These are phyloP conservation scores for Gossypium ekmanianum DNA, from an alignment of 345 rosid species.

Conservation along the genomic window DNA sequence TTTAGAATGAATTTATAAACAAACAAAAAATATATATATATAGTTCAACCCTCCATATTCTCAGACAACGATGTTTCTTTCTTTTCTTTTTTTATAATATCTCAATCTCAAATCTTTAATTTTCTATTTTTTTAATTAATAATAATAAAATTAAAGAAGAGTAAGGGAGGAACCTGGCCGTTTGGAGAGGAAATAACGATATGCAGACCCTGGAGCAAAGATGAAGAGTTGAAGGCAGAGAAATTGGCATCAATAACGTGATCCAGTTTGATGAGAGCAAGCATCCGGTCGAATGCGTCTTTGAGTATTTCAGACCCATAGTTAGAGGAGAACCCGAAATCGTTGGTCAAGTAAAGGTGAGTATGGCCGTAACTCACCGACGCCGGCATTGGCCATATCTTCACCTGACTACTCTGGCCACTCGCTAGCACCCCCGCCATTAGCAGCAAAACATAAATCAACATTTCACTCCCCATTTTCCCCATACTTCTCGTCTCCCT, in stretches of 20 bases:
- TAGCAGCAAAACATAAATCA: not conserved
- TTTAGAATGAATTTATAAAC: not conserved
- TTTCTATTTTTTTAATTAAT: not conserved
- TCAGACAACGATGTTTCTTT: too few relatives aligned
- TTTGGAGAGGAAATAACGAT: constrained; percentile 40
- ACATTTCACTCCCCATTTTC: not conserved
- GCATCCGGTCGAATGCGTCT: constrained; percentile 56
- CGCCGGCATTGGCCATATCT: constrained; percentile 57
- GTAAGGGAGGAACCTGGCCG: constrained; percentile 33
- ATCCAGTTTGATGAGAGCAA: constrained; percentile 32
- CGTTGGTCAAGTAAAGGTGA: constrained; percentile 28
- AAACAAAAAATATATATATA: too few relatives aligned
- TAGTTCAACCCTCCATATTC: too few relatives aligned
- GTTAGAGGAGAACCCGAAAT: constrained; percentile 36
- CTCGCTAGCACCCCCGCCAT: not conserved
- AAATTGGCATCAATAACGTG: constrained; percentile 34
- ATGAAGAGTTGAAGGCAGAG: constrained; percentile 29
- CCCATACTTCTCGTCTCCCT: not conserved
- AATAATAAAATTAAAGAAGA: not conserved
- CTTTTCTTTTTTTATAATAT: not conserved
- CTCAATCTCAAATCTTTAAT: not conserved
- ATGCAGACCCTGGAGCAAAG: constrained; percentile 39
- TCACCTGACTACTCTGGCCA: constrained; percentile 16
- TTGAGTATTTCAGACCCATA: constrained; percentile 37
- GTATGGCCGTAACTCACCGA: constrained; percentile 39